phyloP scores from a whole-genome alignment of 129 eudicot species.

The Pittosporum tobira region DNA sequence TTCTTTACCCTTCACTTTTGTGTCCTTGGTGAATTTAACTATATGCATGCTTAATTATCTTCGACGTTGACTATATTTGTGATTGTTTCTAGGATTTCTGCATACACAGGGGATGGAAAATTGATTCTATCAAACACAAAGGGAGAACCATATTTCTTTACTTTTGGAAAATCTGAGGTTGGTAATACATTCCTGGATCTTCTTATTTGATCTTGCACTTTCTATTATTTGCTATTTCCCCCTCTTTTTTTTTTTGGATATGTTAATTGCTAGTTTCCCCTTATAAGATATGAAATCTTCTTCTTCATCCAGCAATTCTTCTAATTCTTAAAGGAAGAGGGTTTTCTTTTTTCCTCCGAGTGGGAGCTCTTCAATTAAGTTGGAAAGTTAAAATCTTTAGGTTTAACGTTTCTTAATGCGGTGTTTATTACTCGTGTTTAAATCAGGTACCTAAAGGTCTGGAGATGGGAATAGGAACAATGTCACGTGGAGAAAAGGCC shows the following conservation, averaged over 20 bases:
- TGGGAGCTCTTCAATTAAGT: conserved; percentile 3
- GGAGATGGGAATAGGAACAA: conserved; percentile 95
- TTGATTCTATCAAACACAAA: conserved; percentile 36
- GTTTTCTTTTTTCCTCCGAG: background rate
- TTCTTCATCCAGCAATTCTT: background rate
- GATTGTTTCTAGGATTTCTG: conserved; percentile 56
- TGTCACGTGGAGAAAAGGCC: conserved; percentile 91
- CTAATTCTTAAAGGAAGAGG: background rate
- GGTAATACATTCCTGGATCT: conserved; percentile 13
- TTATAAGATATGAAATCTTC: background rate
- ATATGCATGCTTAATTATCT: conserved; percentile 2
- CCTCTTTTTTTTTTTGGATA: no score
- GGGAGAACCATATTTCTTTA: conserved; percentile 69
- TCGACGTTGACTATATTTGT: conserved; percentile 11
- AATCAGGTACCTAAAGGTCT: conserved; percentile 88
- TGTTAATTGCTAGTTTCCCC: no score
- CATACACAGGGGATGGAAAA: conserved; percentile 69
- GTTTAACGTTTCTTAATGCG: conserved; percentile 1
- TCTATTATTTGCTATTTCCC: background rate
- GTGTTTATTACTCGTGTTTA: background rate
- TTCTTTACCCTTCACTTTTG: background rate
- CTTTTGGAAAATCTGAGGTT: conserved; percentile 92
- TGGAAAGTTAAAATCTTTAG: background rate
- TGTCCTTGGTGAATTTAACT: background rate
- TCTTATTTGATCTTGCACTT: background rate